phyloP scores from a whole-genome alignment of 108 stramenopile species.

The Schizochytrium sp. region DNA sequence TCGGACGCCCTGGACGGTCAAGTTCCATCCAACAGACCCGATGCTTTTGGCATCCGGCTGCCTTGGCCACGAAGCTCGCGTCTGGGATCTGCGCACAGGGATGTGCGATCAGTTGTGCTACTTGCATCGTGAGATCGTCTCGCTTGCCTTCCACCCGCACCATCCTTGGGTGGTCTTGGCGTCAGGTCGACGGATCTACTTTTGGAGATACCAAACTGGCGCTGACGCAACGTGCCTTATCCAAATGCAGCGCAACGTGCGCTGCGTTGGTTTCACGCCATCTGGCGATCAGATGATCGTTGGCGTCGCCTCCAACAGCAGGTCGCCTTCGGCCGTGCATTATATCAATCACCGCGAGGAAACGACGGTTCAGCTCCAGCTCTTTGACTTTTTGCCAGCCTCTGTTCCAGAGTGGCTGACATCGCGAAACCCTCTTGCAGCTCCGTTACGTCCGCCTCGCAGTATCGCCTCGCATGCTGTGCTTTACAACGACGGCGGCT shows the following conservation, averaged over 20 bases:
- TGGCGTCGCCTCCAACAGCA: conserved; percentile 68
- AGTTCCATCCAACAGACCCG: conserved; percentile 72
- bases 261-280: conserved; percentile 86
- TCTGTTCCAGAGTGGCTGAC: not conserved
- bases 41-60: conserved; percentile 81
- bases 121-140: conserved; percentile 77
- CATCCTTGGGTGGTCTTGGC: conserved; percentile 78
- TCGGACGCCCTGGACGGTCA: conserved; percentile 95
- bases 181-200: conserved; percentile 68
- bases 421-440: not conserved
- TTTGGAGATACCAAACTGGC: conserved; percentile 72
- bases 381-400: conserved; percentile 46
- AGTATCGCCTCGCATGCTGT: conserved; percentile 62
- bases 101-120: not conserved
- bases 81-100: conserved; percentile 67
- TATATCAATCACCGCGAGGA: conserved; percentile 16
- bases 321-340: conserved; percentile 30
- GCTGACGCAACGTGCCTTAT: conserved; percentile 24
- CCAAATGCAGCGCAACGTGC: conserved; percentile 31
- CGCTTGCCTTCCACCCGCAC: conserved; percentile 80
- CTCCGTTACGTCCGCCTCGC: not conserved
- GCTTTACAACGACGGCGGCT: conserved; percentile 90
- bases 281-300: conserved; percentile 65
- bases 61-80: conserved; percentile 79
- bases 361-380: conserved; percentile 72